Conservation (phyloP, 441 rosid genomes). For the Kokia cookei region DNA sequence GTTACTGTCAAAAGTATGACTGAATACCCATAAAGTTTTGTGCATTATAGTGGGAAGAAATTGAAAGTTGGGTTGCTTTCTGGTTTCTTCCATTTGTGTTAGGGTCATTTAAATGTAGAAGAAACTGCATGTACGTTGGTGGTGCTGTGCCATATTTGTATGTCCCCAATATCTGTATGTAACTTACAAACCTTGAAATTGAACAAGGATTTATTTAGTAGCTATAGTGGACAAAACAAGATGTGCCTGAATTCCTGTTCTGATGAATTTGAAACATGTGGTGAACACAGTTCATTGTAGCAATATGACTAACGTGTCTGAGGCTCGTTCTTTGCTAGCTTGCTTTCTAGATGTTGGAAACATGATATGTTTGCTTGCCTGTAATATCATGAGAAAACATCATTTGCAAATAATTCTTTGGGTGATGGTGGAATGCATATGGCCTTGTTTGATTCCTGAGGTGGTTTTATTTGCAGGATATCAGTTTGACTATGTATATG, state of each 20-base stretch:
- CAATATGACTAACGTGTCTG: neutral
- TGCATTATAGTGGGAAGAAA: neutral
- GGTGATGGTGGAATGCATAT: neutral
- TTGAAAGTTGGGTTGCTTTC: neutral
- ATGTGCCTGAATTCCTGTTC: neutral
- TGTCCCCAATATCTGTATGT: neutral
- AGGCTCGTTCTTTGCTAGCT: neutral
- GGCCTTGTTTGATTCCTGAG: neutral
- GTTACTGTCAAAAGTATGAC: neutral
- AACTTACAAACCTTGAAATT: neutral
- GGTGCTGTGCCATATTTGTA: neutral
- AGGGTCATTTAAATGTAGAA: neutral
- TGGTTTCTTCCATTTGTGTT: neutral
- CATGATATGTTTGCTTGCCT: neutral
- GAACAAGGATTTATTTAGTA: neutral
- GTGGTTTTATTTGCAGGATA: slow-evolving; percentile 38
- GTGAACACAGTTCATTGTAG: neutral
- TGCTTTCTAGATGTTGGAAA: slow-evolving; percentile 6
- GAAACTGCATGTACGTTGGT: neutral
- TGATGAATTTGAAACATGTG: neutral
- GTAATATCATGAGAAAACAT: neutral
- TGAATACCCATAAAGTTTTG: neutral
- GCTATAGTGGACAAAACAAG: neutral
- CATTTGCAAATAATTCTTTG: neutral
- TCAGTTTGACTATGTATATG: slow-evolving; percentile 72